Conservation (phyloP, 768 basidiomycete genomes). For the Hemileccinum impolitum region DNA sequence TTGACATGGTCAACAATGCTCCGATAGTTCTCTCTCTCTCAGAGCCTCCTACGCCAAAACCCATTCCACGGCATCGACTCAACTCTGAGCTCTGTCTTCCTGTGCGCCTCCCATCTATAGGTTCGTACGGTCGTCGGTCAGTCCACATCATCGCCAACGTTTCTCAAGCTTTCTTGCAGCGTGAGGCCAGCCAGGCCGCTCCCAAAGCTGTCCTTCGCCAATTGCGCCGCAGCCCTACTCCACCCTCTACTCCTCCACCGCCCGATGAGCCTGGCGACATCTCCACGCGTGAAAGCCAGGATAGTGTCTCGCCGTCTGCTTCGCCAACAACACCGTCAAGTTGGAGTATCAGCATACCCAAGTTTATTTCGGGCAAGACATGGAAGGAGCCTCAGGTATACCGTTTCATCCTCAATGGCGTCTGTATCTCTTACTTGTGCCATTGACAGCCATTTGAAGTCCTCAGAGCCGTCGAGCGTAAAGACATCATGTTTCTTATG, state of each 20-base stretch:
- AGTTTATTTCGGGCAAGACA: slow-evolving; percentile 11
- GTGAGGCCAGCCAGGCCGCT: slow-evolving; percentile 62
- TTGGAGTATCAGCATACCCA: slow-evolving; percentile 16
- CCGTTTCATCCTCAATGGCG: not conserved
- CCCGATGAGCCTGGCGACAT: slow-evolving; percentile 19
- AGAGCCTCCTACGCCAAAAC: slow-evolving; percentile 16
- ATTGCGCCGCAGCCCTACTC: slow-evolving; percentile 44
- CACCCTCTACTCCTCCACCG: slow-evolving; percentile 27
- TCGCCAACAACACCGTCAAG: slow-evolving; percentile 17
- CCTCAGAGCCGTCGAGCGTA: slow-evolving; percentile 79
- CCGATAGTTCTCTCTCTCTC: slow-evolving; percentile 27
- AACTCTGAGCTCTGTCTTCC: slow-evolving; percentile 58
- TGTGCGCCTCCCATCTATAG: slow-evolving; percentile 62
- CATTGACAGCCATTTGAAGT: slow-evolving; percentile 55
- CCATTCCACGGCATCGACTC: slow-evolving; percentile 38
- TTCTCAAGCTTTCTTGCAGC: slow-evolving; percentile 59
- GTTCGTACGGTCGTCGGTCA: slow-evolving; percentile 36
- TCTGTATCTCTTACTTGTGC: not conserved
- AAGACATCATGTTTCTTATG: slow-evolving; percentile 81
- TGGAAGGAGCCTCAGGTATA: slow-evolving; percentile 58
- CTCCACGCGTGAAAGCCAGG: slow-evolving; percentile 7
- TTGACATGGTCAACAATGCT: slow-evolving; percentile 52
- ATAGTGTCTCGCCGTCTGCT: slow-evolving; percentile 14
- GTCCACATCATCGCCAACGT: slow-evolving; percentile 19
- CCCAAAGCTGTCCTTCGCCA: slow-evolving; percentile 57